Evolutionary conservation across 495 filamentous ascomycete species (phyloP), one percentile per base, ranked within the genome.

Genomic region (Glonium stellatum): DNA sequence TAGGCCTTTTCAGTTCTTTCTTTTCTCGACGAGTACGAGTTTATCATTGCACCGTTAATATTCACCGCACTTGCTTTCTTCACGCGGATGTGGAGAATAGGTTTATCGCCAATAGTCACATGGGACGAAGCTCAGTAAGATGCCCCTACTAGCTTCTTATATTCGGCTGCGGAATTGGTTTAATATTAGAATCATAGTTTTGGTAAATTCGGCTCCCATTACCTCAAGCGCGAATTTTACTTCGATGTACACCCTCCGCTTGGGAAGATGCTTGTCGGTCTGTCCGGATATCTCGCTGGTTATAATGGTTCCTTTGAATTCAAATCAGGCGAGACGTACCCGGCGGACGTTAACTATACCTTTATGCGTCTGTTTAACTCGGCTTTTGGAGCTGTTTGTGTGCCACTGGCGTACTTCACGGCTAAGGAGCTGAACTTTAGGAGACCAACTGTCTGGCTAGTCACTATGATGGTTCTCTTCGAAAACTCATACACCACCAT

Each of bases 241-340:
- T 98, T 98, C 76, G 93, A 98, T 80, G 93, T 97, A 36, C 89
- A 98, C 72, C 93, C 93, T 55, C 93, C 93, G 48, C 82, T 97
- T 48, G 93, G 93, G 68, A 98, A 98, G 79, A 97, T 98, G 82
- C 82, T 98, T 23, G 95, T 98, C 62, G 93, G 93, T 48, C 81
- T 98, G 56, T 97, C 93, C 12, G 93, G 93, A 66, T 92, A 91
- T 67, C 78, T 98, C 56, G 93, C 93, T 37, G 92, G 92, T 54
- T 98, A 98, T 79, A 98, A 98, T 81, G 93, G 93, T 36, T 96
- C 95, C 0, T 98, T 98, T 76, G 95, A 97, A 73, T 98, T 98
- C 83, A 98, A 98, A 73, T 97, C 92, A 23, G 93, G 93, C 67
- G 93, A 97, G 72, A 88, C 80, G 47, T 98, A 98, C 69, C 93